A percentile compares a stretch with the other conserved stretches of the same genome.
Conservation (phyloP, 768 basidiomycete species). For the Amanita pseudoporphyria region DNA sequence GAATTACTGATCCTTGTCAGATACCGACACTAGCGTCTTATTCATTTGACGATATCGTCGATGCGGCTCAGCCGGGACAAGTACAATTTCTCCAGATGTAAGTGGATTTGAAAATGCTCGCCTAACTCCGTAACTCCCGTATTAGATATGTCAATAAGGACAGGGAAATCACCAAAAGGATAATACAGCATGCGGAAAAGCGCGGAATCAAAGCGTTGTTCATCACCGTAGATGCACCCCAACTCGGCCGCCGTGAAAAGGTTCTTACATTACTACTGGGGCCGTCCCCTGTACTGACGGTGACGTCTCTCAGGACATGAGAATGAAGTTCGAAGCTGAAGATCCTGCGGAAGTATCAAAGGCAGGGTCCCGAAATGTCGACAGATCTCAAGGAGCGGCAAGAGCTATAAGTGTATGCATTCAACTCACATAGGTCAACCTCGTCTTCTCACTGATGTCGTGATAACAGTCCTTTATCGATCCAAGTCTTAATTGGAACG, state of each 20-base stretch:
- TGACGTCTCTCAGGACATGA: conserved; percentile 61
- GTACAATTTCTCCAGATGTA: conserved; percentile 81
- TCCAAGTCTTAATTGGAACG: conserved; percentile 79
- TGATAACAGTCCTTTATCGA: conserved; percentile 80
- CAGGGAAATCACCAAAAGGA: conserved; percentile 70
- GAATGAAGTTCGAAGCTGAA: conserved; percentile 88
- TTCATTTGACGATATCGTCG: conserved; percentile 93
- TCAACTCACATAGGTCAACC: not conserved
- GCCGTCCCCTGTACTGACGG: not conserved
- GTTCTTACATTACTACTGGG: conserved; percentile 14
- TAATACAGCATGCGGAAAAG: conserved; percentile 84
- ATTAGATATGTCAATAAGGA: conserved; percentile 87
- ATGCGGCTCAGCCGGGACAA: conserved; percentile 72
- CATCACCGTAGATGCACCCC: conserved; percentile 97
- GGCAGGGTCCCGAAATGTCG: conserved; percentile 45
- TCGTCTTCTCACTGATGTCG: not conserved
- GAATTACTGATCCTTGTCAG: conserved; percentile 26
- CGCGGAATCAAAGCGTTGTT: conserved; percentile 90
- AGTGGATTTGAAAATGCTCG: not conserved
- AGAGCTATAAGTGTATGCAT: conserved; percentile 77
- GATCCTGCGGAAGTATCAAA: conserved; percentile 49
- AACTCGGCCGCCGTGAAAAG: conserved; percentile 89
- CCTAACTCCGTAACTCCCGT: not conserved
- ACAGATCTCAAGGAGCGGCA: conserved; percentile 87
- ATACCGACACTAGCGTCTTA: conserved; percentile 95